These are phyloP conservation scores for Trametes elegans DNA, from an alignment of 768 basidiomycete species.

Conservation along the genomic window DNA sequence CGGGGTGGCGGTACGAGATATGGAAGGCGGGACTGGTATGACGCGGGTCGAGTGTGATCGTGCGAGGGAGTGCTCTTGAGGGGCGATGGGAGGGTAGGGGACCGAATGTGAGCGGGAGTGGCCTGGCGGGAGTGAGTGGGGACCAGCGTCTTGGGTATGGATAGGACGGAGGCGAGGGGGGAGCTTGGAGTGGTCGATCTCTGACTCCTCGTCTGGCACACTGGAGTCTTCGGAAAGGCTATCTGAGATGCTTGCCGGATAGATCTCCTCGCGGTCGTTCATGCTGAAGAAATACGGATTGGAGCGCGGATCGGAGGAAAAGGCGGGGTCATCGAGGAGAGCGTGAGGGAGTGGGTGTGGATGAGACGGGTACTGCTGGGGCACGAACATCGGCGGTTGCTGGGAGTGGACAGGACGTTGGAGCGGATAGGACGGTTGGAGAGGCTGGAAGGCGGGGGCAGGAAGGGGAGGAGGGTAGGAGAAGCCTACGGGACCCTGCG, in stretches of 20 bases:
- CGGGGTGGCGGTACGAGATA: constrained; percentile 7
- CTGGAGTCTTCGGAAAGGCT: constrained; percentile 17
- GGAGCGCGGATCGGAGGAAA: constrained; percentile 32
- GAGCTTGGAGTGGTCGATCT: constrained; percentile 16
- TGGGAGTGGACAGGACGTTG: not conserved
- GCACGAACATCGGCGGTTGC: constrained; percentile 8
- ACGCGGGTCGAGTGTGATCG: constrained; percentile 12
- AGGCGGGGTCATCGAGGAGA: constrained; percentile 32
- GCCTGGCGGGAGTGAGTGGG: not conserved
- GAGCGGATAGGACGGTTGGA: constrained; percentile 9
- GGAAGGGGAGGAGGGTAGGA: not conserved
- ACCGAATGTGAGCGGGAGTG: constrained; percentile 13
- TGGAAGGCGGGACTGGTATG: constrained; percentile 15
- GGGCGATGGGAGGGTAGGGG: constrained; percentile 7
- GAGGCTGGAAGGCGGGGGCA: not conserved
- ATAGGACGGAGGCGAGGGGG: constrained; percentile 15
- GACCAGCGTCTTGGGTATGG: not conserved
- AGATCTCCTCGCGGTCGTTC: constrained; percentile 28
- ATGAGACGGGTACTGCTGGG: constrained; percentile 4
- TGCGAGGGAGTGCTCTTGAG: constrained; percentile 2
- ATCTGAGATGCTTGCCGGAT: constrained; percentile 17
- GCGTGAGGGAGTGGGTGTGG: constrained; percentile 10
- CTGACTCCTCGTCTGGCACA: constrained; percentile 11
- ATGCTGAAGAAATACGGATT: constrained; percentile 32
- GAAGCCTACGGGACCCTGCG: constrained; percentile 1